These are phyloP conservation scores for Desmodesmus armatus DNA, from an alignment of 139 green algal species.

Conservation along the genomic window DNA sequence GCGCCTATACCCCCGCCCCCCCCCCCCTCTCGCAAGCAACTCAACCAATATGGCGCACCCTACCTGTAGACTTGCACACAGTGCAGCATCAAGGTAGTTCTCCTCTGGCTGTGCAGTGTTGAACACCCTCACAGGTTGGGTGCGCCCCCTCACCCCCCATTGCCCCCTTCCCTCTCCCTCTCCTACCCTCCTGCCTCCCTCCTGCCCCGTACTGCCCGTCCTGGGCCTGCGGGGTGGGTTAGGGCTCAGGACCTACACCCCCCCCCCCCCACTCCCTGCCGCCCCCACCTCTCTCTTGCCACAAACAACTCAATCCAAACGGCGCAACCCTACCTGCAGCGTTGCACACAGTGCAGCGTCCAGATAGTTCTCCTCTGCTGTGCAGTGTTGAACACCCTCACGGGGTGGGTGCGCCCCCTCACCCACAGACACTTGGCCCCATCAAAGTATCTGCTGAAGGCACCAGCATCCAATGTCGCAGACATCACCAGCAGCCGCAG, in stretches of 20 bases:
- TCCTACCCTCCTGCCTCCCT: too few relatives aligned
- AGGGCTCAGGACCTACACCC: background rate
- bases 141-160: slow-evolving; percentile 82
- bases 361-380: slow-evolving; percentile 89
- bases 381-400: slow-evolving; percentile 77
- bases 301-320: too few relatives aligned
- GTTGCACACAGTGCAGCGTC: slow-evolving; percentile 84
- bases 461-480: slow-evolving; percentile 91
- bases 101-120: slow-evolving; percentile 83
- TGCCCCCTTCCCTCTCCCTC: too few relatives aligned
- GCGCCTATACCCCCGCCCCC: too few relatives aligned
- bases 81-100: slow-evolving; percentile 92
- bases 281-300: too few relatives aligned
- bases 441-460: slow-evolving; percentile 85
- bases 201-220: too few relatives aligned
- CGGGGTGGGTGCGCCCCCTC: slow-evolving; percentile 81
- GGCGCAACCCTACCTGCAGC: slow-evolving; percentile 76
- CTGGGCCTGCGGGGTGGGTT: too few relatives aligned
- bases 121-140: slow-evolving; percentile 76
- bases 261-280: background rate
- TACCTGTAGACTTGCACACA: slow-evolving; percentile 84
- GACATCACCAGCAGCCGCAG: slow-evolving; percentile 95
- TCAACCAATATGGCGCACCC: too few relatives aligned
- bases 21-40: too few relatives aligned
- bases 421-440: slow-evolving; percentile 72